A percentile compares a stretch with the other conserved stretches of the same genome.
phyloP scores from a whole-genome alignment of 1,284 basidiomycete species.

The Cryptococcus jaspeensis region DNA sequence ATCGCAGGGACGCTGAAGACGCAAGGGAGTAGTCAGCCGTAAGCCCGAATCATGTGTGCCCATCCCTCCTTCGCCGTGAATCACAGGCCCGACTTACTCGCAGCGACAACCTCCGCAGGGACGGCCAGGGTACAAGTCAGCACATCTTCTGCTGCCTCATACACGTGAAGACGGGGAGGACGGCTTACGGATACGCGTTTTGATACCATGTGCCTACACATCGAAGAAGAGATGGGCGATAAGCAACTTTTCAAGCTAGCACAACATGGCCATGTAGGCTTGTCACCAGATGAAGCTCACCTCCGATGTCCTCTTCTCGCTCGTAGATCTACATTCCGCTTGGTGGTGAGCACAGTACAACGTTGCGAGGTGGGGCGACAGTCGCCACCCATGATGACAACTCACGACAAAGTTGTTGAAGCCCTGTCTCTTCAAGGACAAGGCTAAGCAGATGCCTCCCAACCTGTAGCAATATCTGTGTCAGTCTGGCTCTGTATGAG shows the following conservation, averaged over 20 bases:
- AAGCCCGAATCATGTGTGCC: background rate
- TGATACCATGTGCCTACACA: constrained; percentile 31
- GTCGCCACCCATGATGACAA: too few species aligned
- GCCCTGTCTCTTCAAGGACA: constrained; percentile 22
- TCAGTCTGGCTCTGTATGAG: background rate
- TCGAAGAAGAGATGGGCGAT: constrained; percentile 13
- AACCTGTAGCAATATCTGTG: constrained; percentile 9
- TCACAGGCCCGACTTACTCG: constrained; percentile 26
- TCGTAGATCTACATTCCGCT: constrained; percentile 40
- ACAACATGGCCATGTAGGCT: too few species aligned
- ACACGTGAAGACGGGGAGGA: background rate
- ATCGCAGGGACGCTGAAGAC: constrained; percentile 20
- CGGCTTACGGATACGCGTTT: constrained; percentile 22
- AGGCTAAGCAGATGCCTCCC: constrained; percentile 24
- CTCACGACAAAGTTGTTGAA: constrained; percentile 29
- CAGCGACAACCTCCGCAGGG: constrained; percentile 33
- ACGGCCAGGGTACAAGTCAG: background rate
- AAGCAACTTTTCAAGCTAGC: too few species aligned
- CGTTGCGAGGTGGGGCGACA: too few species aligned
- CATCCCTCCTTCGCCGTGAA: too few species aligned
- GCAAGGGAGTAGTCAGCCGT: constrained; percentile 7
- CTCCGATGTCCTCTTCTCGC: constrained; percentile 31
- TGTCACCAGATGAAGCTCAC: constrained; percentile 2
- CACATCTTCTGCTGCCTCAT: background rate
- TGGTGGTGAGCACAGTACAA: too few species aligned